A percentile compares a stretch with the other conserved stretches of the same genome.
phyloP scores from a whole-genome alignment of 2,329 filamentous ascomycete species.

The Ceratocystis eucalypticola region DNA sequence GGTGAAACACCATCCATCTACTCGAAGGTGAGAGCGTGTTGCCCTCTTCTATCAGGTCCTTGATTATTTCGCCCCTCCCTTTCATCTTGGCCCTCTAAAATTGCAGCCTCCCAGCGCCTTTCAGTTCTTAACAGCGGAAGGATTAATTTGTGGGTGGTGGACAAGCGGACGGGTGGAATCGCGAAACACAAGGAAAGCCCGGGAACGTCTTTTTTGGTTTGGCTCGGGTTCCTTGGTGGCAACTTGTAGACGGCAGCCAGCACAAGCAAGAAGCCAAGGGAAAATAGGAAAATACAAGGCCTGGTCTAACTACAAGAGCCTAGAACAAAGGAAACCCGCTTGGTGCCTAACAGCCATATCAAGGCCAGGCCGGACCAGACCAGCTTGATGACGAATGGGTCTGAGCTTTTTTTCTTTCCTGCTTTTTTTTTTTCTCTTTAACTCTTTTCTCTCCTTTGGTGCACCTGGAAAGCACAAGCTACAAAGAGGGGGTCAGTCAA shows the following conservation, averaged over 20 bases:
- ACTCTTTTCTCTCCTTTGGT: neutral
- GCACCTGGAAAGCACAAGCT: neutral
- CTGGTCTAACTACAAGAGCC: neutral
- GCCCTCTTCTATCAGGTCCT: neutral
- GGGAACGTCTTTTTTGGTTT: neutral
- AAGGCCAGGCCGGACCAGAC: neutral
- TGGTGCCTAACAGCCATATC: neutral
- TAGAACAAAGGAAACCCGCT: neutral
- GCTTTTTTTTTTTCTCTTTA: neutral
- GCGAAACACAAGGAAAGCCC: neutral
- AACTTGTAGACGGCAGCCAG: neutral
- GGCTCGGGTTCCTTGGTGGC: neutral
- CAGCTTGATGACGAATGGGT: neutral
- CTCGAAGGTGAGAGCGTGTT: no score
- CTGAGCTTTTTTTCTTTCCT: neutral
- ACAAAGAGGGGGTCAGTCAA: neutral
- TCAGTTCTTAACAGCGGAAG: neutral
- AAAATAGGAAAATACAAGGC: neutral
- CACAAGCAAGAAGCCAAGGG: neutral
- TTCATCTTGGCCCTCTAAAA: no score
- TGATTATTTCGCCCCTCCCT: neutral
- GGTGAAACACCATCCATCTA: no score
- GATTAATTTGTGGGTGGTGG: slow-evolving; percentile 6
- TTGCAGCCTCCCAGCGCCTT: neutral
- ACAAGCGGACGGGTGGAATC: neutral